Conservation (phyloP, 2,329 filamentous ascomycete species). For the Pseudocercospora ulei region DNA sequence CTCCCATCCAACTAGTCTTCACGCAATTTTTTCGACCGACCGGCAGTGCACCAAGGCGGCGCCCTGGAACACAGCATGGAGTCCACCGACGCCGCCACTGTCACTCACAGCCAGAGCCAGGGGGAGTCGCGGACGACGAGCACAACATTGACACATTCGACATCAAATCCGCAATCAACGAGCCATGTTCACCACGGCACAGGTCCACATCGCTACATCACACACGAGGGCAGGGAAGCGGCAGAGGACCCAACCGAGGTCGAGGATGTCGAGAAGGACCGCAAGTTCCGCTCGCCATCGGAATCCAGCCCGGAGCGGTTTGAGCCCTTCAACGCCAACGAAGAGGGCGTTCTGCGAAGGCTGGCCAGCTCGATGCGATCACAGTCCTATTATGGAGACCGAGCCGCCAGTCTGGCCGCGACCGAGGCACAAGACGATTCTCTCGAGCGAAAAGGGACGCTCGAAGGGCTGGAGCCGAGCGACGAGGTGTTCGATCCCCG, state of each 20-base stretch:
- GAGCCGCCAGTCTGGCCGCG: constrained; percentile 8
- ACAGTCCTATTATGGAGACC: constrained; percentile 17
- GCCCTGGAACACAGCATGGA: constrained; percentile 13
- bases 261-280: constrained; percentile 15
- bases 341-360: constrained; percentile 18
- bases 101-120: constrained; percentile 10
- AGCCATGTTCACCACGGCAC: too few relatives aligned
- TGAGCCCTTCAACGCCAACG: constrained; percentile 18
- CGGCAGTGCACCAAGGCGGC: constrained; percentile 14
- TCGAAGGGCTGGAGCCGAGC: constrained; percentile 36
- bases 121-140: constrained; percentile 7
- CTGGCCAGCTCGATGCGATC: constrained; percentile 21
- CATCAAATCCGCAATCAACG: too few relatives aligned
- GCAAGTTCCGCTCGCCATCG: constrained; percentile 12
- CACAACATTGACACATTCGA: constrained; percentile 2
- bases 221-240: constrained; percentile 26
- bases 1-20: constrained; percentile 14
- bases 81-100: constrained; percentile 10
- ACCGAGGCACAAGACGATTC: constrained; percentile 8
- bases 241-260: constrained; percentile 22
- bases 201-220: constrained; percentile 24
- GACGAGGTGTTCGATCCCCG: constrained; percentile 46
- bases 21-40: constrained; percentile 9
- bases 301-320: constrained; percentile 8
- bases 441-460: constrained; percentile 25